Evolutionary conservation across 371 early-diverging fungal species (phyloP).

Genomic region (Dichotomocladium elegans): DNA sequence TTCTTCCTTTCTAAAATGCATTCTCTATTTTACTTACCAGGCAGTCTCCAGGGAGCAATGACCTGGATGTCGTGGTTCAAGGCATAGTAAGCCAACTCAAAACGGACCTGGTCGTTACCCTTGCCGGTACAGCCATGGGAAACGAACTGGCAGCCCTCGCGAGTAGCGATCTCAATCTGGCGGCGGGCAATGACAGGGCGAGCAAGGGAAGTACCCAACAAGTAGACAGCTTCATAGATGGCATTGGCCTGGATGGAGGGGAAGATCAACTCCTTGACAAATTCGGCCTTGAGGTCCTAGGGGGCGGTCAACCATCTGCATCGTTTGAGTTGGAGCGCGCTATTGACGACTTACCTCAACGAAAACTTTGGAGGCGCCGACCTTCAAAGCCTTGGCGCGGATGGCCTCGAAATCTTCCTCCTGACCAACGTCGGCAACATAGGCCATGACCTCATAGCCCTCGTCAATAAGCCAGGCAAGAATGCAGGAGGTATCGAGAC

Average conservation of each 20-base stretch:
- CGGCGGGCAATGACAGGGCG: conserved; percentile 91
- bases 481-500: conserved; percentile 97
- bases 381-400: conserved; percentile 82
- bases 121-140: conserved; percentile 99
- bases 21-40: conserved; percentile 51
- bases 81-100: conserved; percentile 96
- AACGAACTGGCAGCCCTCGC: conserved; percentile 89
- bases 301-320: background rate
- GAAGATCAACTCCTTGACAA: conserved; percentile 90
- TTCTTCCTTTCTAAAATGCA: background rate
- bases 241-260: conserved; percentile 94
- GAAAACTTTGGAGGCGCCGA: conserved; percentile 93
- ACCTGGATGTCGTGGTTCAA: conserved; percentile 90
- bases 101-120: conserved; percentile 98
- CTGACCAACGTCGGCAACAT: conserved; percentile 97
- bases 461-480: conserved; percentile 96
- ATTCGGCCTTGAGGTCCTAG: conserved; percentile 87
- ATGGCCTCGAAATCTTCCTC: conserved; percentile 98
- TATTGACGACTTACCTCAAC: conserved; percentile 65
- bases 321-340: background rate
- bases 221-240: conserved; percentile 92
- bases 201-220: conserved; percentile 95
- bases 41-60: conserved; percentile 94
- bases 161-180: conserved; percentile 90
- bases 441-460: conserved; percentile 95